Percentiles rank a stretch among this genome's conserved stretches.
Conservation (phyloP, 1,284 basidiomycete genomes). For the Apiotrichum mycotoxinovorans region DNA sequence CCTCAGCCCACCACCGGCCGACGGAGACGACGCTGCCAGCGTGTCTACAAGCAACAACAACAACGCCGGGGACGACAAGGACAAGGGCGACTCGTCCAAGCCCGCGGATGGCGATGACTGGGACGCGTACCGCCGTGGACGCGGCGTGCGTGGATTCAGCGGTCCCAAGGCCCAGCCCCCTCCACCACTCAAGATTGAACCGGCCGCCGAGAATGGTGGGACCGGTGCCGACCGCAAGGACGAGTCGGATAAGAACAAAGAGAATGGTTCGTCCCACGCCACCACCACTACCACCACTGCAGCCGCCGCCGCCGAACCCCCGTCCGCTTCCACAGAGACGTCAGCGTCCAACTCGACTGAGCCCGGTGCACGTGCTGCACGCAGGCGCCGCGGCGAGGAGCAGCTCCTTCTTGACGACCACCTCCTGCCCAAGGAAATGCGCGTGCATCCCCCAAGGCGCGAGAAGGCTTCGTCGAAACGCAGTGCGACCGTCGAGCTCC, state of each 20-base stretch:
- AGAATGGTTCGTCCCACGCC: neutral
- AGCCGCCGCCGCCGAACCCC: neutral
- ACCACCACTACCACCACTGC: too few relatives aligned
- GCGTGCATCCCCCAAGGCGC: constrained; percentile 19
- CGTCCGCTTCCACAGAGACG: constrained; percentile 12
- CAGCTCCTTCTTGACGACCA: constrained; percentile 43
- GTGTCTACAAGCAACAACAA: constrained; percentile 31
- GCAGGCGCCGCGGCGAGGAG: constrained; percentile 42
- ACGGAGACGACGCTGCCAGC: constrained; percentile 4
- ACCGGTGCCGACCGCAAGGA: neutral
- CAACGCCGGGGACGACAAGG: neutral
- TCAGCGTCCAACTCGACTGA: constrained; percentile 12
- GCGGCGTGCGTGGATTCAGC: constrained; percentile 29
- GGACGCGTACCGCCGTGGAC: constrained; percentile 32
- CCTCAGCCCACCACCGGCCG: constrained; percentile 2
- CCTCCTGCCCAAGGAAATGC: constrained; percentile 37
- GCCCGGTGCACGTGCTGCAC: neutral
- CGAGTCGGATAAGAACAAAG: constrained; percentile 8
- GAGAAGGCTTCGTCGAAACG: constrained; percentile 2
- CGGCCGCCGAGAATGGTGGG: constrained; percentile 14
- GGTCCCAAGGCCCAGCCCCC: constrained; percentile 17
- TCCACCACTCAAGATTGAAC: constrained; percentile 25
- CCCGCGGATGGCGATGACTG: constrained; percentile 24
- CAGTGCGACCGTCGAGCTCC: constrained; percentile 7
- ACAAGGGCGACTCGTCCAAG: neutral